Base-by-base conservation (phyloP, 495 filamentous ascomycete genomes). In the Rhypophila decipiens region DNA sequence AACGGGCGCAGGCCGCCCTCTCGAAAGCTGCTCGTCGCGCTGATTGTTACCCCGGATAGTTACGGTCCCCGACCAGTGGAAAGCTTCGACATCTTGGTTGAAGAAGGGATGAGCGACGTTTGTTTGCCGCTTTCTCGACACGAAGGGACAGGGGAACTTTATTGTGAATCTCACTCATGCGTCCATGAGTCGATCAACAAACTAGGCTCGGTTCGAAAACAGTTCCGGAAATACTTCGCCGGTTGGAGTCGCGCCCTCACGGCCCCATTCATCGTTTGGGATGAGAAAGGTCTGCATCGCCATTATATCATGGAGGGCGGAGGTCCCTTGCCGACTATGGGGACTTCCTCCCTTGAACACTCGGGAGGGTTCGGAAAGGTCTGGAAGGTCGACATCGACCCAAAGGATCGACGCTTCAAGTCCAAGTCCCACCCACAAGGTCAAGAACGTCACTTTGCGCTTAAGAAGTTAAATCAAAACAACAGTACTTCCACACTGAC, bases 271-370 rank as follows among this genome's bases (percentile, higher is more conserved):
- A 22, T 49, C 38, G 42, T 3, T 7, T 43, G 5, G 12, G 24
- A 43, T 9, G 18, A n/a, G 3, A 4, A 43, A n/a, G 2, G 3
- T 15, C 15, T 22, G 23, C 46, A 49, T 18, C n/a, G 12, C 2
- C 46, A 49, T 37, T 49, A 49, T 24, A 37, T 49, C 5, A 11
- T 49, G 17, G 37, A 49, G 27, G 22, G 31, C 10, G 46, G 38
- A 5, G 46, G 40, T 20, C 38, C 31, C 7, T 24, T 49, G n/a
- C 46, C 46, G 5, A 38, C 42, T n/a, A n/a, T n/a, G n/a, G n/a
- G 27, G 7, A 31, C 7, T 31, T 7, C 27, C 7, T 31, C 7
- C 27, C 27, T 7, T 7, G 7, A 31, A 34, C 11, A 24, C 38
- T 15, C 24, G 9, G 34, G 33, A 12, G 44, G 44, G 2, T 47